Percentiles rank a stretch among this genome's conserved stretches.
phyloP scores from a whole-genome alignment of 768 basidiomycete genomes.

The Naematelia encephala region DNA sequence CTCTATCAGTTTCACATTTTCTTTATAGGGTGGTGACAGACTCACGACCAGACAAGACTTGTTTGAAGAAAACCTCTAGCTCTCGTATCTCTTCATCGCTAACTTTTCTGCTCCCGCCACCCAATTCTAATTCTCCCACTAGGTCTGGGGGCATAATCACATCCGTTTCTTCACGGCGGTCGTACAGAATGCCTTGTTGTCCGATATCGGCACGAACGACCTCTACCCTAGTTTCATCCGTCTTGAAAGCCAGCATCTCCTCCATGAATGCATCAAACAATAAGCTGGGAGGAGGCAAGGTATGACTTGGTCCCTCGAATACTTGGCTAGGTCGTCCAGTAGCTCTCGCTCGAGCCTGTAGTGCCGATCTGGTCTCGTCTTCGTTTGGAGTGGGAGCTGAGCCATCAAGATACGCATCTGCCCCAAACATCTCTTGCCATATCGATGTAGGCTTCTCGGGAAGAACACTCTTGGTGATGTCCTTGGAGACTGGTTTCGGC shows the following conservation, averaged over 20 bases:
- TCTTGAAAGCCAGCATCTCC: slow-evolving; percentile 50
- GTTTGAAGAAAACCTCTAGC: slow-evolving; percentile 65
- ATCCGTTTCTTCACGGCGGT: slow-evolving; percentile 16
- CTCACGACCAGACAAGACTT: slow-evolving; percentile 26
- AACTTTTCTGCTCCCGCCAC: slow-evolving; percentile 24
- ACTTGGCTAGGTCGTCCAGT: slow-evolving; percentile 55
- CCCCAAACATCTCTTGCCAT: slow-evolving; percentile 88
- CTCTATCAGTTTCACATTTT: no score
- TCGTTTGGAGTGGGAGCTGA: slow-evolving; percentile 5
- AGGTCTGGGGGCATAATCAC: slow-evolving; percentile 27
- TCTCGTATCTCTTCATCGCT: slow-evolving; percentile 60
- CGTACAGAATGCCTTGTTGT: neutral
- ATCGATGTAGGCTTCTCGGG: slow-evolving; percentile 58
- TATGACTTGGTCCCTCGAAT: slow-evolving; percentile 70
- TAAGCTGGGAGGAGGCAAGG: slow-evolving; percentile 68
- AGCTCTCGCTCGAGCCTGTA: slow-evolving; percentile 50
- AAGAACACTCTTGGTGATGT: slow-evolving; percentile 48
- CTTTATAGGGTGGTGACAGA: no score
- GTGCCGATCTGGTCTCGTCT: slow-evolving; percentile 13
- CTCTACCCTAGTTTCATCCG: neutral
- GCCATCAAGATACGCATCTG: slow-evolving; percentile 60
- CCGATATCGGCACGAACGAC: neutral
- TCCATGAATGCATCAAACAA: slow-evolving; percentile 67
- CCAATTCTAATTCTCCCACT: neutral
- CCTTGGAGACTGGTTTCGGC: slow-evolving; percentile 54